Evolutionary conservation across 202 grass and related monocot species (phyloP), one percentile per base, ranked within the genome.

Genomic region (Alloteropsis angusta): DNA sequence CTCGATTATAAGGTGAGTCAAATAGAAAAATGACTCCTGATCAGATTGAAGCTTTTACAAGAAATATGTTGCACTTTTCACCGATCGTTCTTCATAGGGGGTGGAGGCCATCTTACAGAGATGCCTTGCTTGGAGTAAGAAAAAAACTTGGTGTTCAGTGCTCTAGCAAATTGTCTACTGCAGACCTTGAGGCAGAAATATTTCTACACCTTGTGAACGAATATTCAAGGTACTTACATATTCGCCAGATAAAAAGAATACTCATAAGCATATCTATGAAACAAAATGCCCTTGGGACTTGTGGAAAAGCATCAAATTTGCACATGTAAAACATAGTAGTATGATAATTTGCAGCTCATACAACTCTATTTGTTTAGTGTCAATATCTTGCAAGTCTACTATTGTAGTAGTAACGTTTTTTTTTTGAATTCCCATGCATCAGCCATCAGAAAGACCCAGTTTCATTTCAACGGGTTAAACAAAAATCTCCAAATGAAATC

Each of bases 181-280:
- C 90, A 32, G 91, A 97, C 54, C 91, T 97, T 77, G 95, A 97
- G 76, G 81, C 89, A 82, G 95, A 97, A 86, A 97, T 97, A 83
- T 97, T 97, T 84, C 84, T 94, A 55, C 91, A 97, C 71, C 82
- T 97, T n/a, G 73, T 94, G 43, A 79, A 89, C 78, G 95, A 94
- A 90, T 85, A 94, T 82, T 88, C 83, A 21, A 94, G 95, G 95
- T 94, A 88, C 61, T 25, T 67, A 54, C 17, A 37, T 75, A n/a
- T 76, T 11, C 3, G 1, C 37, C 9, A 34, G 68, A 81, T 17
- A 47, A 65, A 52, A 75, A 75, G 50, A 44, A 16, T 23, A 28
- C 18, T 26, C 47, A 37, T 38, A 61, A 81, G 36, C 69, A 21
- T 9, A 23, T 21, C 34, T 55, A 72, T 19, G 11, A 13, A 65